A percentile compares a stretch with the other conserved stretches of the same genome.
These are phyloP conservation scores for Fusarium sp. DNA, from an alignment of 2,329 filamentous ascomycete species.

Conservation along the genomic window DNA sequence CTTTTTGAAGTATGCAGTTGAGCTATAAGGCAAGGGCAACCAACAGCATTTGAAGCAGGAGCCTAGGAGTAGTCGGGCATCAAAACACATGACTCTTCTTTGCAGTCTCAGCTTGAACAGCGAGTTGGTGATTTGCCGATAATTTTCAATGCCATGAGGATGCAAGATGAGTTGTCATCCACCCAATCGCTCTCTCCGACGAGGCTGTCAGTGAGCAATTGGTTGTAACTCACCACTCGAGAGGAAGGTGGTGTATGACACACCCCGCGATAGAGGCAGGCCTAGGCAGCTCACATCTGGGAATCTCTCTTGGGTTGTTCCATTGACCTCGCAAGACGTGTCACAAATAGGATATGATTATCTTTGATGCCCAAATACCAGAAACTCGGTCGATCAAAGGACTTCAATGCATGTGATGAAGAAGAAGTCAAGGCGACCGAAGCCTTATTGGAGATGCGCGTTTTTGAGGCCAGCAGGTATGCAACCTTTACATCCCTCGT, in stretches of 20 bases:
- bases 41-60: not conserved
- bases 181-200: not conserved
- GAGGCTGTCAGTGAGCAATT: constrained; percentile 18
- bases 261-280: not conserved
- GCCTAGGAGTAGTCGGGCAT: constrained; percentile 3
- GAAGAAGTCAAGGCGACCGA: not conserved
- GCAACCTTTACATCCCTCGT: not conserved
- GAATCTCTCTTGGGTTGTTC: not conserved
- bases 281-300: not conserved
- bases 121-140: not conserved
- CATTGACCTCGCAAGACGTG: constrained; percentile 4
- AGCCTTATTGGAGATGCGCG: not conserved
- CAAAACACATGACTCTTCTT: not conserved
- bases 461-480: constrained; percentile 12
- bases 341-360: constrained; percentile 18
- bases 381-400: not conserved
- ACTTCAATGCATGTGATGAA: not conserved
- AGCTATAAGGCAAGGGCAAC: not conserved
- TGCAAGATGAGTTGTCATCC: constrained; percentile 27
- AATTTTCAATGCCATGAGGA: not conserved
- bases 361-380: constrained; percentile 2
- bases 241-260: not conserved
- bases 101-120: not conserved
- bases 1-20: not conserved
- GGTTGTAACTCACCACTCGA: not conserved